Percentiles rank a stretch among this genome's conserved stretches.
phyloP scores from a whole-genome alignment of 768 basidiomycete genomes.

The Termitomyces sp. region DNA sequence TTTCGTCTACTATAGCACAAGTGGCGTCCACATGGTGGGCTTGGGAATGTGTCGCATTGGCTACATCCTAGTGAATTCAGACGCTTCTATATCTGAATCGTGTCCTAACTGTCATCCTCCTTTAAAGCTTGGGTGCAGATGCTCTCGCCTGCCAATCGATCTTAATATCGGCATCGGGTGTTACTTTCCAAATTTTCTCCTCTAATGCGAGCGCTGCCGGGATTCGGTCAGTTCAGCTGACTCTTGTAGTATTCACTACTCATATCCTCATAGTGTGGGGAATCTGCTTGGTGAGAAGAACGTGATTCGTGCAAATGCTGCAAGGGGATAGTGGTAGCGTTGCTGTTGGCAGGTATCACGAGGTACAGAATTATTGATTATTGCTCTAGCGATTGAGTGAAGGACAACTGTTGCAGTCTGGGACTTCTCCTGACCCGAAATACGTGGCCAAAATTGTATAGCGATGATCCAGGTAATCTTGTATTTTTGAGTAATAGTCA shows the following conservation, averaged over 20 bases:
- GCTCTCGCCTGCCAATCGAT: not conserved
- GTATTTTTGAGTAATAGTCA: not conserved
- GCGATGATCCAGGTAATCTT: conserved; percentile 47
- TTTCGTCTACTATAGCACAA: too few species aligned
- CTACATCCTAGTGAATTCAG: too few species aligned
- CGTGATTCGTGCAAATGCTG: conserved; percentile 3
- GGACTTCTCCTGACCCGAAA: not conserved
- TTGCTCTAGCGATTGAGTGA: not conserved
- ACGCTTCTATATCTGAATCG: too few species aligned
- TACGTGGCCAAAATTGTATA: conserved; percentile 67
- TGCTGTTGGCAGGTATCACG: not conserved
- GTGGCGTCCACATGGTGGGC: too few species aligned
- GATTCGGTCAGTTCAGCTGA: conserved; percentile 48
- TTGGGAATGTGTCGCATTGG: too few species aligned
- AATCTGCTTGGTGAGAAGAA: conserved; percentile 12
- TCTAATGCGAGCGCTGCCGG: conserved; percentile 75
- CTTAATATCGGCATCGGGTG: conserved; percentile 26
- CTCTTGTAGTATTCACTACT: not conserved
- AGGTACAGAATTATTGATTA: not conserved
- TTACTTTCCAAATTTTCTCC: conserved; percentile 77
- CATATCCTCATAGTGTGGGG: conserved; percentile 1
- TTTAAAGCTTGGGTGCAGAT: not conserved
- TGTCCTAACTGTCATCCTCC: too few species aligned
- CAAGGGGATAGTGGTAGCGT: conserved; percentile 43
- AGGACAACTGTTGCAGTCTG: not conserved